Conservation (phyloP, 139 green algal species). For the Tetradesmus obliquus region DNA sequence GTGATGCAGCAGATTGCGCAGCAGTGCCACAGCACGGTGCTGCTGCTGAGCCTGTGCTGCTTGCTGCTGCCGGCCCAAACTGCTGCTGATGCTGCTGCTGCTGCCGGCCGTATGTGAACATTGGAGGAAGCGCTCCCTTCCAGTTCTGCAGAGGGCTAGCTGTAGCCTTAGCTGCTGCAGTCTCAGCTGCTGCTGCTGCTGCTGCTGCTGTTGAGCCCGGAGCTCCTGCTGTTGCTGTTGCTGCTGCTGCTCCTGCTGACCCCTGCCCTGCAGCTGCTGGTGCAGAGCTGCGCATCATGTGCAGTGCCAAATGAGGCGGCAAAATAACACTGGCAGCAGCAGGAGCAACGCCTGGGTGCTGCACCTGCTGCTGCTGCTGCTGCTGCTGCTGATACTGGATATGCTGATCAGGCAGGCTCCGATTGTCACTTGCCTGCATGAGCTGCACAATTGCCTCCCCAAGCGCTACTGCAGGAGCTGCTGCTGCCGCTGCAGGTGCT, state of each 20-base stretch:
- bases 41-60: background rate
- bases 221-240: background rate
- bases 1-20: too few species aligned
- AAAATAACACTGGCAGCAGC: background rate
- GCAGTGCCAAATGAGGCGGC: background rate
- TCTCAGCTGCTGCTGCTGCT: conserved; percentile 4
- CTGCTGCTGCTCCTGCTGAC: background rate
- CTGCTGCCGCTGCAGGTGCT: background rate
- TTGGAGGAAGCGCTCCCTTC: background rate
- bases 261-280: background rate
- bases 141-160: background rate
- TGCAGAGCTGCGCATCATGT: background rate
- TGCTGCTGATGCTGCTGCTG: background rate
- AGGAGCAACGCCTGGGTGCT: background rate
- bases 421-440: background rate
- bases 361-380: background rate
- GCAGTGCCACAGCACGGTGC: too few species aligned
- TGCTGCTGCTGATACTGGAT: background rate
- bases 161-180: background rate
- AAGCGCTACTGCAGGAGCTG: background rate
- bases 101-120: background rate
- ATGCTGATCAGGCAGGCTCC: background rate
- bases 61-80: background rate
- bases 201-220: background rate
- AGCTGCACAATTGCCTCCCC: background rate